Evolutionary conservation across 371 early-diverging fungal genomes (phyloP).

Genomic region (Haplosporangium sp.): DNA sequence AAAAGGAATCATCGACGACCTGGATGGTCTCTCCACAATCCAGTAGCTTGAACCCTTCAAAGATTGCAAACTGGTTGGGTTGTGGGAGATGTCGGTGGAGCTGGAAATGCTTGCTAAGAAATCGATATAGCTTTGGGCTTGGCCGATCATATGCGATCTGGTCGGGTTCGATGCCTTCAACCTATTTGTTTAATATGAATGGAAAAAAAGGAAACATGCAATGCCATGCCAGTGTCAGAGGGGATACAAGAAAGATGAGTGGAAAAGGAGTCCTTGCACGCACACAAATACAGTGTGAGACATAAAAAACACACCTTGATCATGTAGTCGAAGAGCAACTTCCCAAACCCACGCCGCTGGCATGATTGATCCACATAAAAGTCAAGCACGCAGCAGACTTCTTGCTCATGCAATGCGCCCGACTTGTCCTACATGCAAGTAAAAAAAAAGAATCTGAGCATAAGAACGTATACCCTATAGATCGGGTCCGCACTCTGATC

Average conservation of each 20-base stretch:
- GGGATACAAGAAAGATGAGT: not conserved
- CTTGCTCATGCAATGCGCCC: conserved; percentile 49
- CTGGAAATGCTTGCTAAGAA: conserved; percentile 42
- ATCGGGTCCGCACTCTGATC: no score
- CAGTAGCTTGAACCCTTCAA: conserved; percentile 41
- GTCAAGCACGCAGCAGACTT: conserved; percentile 47
- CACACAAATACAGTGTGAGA: conserved; percentile 2
- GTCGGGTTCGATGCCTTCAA: conserved; percentile 34
- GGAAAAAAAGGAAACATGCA: not conserved
- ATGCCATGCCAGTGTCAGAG: not conserved
- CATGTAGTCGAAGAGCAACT: conserved; percentile 50
- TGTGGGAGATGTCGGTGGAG: conserved; percentile 42
- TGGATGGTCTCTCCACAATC: conserved; percentile 35
- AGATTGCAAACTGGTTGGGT: conserved; percentile 47
- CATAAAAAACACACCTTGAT: conserved; percentile 33
- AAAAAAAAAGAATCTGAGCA: conserved; percentile 4
- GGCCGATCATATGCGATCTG: conserved; percentile 54
- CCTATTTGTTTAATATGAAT: conserved; percentile 4
- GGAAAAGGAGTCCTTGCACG: not conserved
- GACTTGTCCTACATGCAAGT: conserved; percentile 23
- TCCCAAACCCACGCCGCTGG: conserved; percentile 48
- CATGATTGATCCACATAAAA: conserved; percentile 49
- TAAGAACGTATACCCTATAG: not conserved
- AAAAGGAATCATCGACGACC: conserved; percentile 21
- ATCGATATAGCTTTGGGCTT: conserved; percentile 45